Conservation (phyloP, 495 filamentous ascomycete species). For the Penicillium mononematosum region DNA sequence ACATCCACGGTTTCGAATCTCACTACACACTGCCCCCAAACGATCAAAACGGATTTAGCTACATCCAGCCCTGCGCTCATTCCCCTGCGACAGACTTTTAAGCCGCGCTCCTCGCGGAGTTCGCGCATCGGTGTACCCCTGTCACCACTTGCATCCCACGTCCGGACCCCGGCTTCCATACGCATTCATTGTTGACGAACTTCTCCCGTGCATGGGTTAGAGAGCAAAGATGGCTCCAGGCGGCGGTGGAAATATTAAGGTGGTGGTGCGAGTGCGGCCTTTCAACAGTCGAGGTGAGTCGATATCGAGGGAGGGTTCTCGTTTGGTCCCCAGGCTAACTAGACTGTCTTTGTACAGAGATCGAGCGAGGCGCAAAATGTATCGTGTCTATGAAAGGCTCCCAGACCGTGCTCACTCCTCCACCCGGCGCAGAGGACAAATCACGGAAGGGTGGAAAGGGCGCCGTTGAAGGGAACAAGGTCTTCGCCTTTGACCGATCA, state of each 20-base stretch:
- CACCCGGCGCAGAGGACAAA: conserved; percentile 61
- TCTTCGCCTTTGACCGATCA: conserved; percentile 92
- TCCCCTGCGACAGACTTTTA: conserved; percentile 20
- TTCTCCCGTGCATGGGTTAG: conserved; percentile 39
- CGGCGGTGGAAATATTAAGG: conserved; percentile 97
- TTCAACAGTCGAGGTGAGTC: conserved; percentile 88
- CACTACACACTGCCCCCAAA: conserved; percentile 13
- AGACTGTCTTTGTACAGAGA: conserved; percentile 53
- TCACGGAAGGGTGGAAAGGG: conserved; percentile 59
- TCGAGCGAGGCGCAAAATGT: conserved; percentile 90
- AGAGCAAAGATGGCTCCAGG: conserved; percentile 64
- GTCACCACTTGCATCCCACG: conserved; percentile 28
- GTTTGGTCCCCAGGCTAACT: background rate
- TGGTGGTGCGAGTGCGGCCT: conserved; percentile 91
- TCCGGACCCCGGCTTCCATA: conserved; percentile 13
- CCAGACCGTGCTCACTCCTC: conserved; percentile 84
- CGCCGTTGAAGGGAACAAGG: conserved; percentile 73
- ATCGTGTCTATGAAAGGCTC: conserved; percentile 93
- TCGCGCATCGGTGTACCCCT: conserved; percentile 35
- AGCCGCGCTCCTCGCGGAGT: conserved; percentile 43
- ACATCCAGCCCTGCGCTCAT: conserved; percentile 2
- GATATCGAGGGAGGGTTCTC: conserved; percentile 12
- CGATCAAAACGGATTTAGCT: conserved; percentile 11
- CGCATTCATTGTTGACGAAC: conserved; percentile 18
- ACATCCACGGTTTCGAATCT: conserved; percentile 29